These are phyloP conservation scores for Teunomyces cretensis DNA, from an alignment of 805 yeast species.

Conservation along the genomic window DNA sequence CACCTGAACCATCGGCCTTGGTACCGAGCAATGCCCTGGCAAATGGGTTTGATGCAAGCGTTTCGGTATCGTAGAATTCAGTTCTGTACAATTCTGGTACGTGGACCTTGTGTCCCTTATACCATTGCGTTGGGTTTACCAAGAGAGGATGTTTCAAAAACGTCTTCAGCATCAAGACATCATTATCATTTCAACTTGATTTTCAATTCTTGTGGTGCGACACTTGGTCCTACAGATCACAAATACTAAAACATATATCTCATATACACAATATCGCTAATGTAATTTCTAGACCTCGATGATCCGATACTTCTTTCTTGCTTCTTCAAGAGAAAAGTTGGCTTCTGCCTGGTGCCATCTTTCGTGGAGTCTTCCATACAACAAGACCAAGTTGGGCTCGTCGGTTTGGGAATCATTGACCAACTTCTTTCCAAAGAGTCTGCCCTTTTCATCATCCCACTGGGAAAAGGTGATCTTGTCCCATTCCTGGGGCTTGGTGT, in stretches of 20 bases:
- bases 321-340: constrained; percentile 25
- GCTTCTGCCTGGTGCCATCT: constrained; percentile 36
- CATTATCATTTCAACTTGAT: too few relatives aligned
- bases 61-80: constrained; percentile 16
- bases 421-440: constrained; percentile 42
- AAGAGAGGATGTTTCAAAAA: constrained; percentile 30
- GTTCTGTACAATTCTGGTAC: constrained; percentile 16
- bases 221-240: too few relatives aligned
- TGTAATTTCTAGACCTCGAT: constrained; percentile 14
- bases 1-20: constrained; percentile 21
- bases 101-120: constrained; percentile 21
- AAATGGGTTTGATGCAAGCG: constrained; percentile 27
- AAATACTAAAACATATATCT: neutral
- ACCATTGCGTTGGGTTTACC: constrained; percentile 29
- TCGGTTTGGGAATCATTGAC: constrained; percentile 34
- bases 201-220: too few relatives aligned
- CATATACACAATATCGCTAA: neutral
- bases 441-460: constrained; percentile 45
- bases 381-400: constrained; percentile 35
- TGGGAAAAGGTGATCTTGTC: constrained; percentile 24
- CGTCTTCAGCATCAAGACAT: neutral
- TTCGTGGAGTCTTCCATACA: constrained; percentile 43
- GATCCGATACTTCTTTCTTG: constrained; percentile 22
- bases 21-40: constrained; percentile 24
- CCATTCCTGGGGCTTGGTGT: constrained; percentile 25